Evolutionary conservation across 805 yeast species (phyloP), one percentile per base, ranked within the genome.

Genomic region (Candida sanyiensis): DNA sequence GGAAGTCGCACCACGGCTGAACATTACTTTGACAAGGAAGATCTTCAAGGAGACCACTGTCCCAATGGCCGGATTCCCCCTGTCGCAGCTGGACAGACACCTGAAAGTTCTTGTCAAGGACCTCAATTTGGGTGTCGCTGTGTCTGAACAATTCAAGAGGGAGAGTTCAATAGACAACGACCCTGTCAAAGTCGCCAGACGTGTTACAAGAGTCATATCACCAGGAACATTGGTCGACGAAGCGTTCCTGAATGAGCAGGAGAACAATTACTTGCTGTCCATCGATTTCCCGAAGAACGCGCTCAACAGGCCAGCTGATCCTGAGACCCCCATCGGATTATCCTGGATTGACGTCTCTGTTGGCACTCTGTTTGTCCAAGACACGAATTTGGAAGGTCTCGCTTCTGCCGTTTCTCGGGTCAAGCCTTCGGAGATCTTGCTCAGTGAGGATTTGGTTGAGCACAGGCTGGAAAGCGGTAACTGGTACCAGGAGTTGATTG

Each of bases 221-320:
- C 96, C 97, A 0, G 98, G 98, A 1, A 90, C 97, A 0, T 70
- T 90, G 24, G 73, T 90, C 9, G 96, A 86, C 52, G 97, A 90
- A 50, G 77, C 83, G 0, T 80, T 90, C 45, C 64, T 90, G 52
- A 83, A 87, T 55, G 76, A 75, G 41, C 75, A 75, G 43, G 71
- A 74, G 34, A 83, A 83, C 49, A 86, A 88, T 52, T 87, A 69
- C 54, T 62, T 90, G 25, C 64, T 82, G 18, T 73, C 85, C 5
- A 67, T 90, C 11, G 70, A 73, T 7, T 70, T 83, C 39, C 85
- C 88, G 0, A 69, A 66, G 20, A 62, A 63, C 59, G 51, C 69
- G 46, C 51, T 65, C 59, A 50, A 60, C 40, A 50, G 59, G 40
- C 46, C 62, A 25, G 55, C 73, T 47, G 59, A 58, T 12, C 54